Percentiles rank a stretch among this genome's conserved stretches.
phyloP scores from a whole-genome alignment of 1,284 basidiomycete species.

The Pascua sp. region DNA sequence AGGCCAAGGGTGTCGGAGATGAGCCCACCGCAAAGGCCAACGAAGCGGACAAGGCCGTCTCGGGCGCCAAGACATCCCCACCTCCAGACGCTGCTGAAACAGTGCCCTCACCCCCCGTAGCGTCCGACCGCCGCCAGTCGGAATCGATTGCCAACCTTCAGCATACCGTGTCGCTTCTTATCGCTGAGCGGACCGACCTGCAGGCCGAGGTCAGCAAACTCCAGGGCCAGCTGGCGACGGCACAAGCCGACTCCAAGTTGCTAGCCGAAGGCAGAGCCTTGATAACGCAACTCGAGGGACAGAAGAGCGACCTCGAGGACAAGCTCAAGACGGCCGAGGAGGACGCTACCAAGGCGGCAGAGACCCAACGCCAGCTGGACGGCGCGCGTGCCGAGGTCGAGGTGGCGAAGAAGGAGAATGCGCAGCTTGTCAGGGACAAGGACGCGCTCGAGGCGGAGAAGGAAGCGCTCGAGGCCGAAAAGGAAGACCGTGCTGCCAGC shows the following conservation, averaged over 20 bases:
- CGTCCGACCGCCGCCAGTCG: background rate
- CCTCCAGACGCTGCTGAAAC: too few species aligned
- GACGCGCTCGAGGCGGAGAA: constrained; percentile 1
- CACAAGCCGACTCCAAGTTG: constrained; percentile 33
- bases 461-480: constrained; percentile 10
- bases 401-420: background rate
- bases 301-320: constrained; percentile 28
- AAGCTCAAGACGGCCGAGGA: constrained; percentile 8
- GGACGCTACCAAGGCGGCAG: constrained; percentile 13
- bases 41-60: background rate
- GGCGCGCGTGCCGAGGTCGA: constrained; percentile 10
- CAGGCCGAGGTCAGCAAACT: constrained; percentile 27
- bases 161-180: constrained; percentile 40
- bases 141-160: constrained; percentile 25
- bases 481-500: constrained; percentile 12
- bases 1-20: background rate
- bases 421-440: background rate
- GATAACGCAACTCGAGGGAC: constrained; percentile 32
- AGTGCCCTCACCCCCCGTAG: too few species aligned
- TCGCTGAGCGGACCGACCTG: constrained; percentile 38
- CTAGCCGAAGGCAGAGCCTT: constrained; percentile 32
- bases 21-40: background rate
- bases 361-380: constrained; percentile 16
- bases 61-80: background rate
- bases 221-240: constrained; percentile 22